phyloP scores from a whole-genome alignment of 768 basidiomycete genomes.

The Trametopsis cervina region DNA sequence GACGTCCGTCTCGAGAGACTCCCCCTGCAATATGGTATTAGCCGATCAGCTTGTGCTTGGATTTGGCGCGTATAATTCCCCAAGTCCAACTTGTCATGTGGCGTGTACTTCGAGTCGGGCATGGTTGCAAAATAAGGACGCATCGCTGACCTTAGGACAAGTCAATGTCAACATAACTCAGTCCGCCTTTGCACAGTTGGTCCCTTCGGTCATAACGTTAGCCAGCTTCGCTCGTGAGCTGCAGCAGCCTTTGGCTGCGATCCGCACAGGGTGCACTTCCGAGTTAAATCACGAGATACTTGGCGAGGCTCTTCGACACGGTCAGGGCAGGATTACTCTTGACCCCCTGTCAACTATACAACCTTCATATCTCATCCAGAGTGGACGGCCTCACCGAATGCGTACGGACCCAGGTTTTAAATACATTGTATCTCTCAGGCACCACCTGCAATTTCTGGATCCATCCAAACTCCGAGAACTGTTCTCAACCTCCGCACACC shows the following conservation, averaged over 20 bases:
- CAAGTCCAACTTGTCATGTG: conserved; percentile 11
- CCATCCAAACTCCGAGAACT: conserved; percentile 22
- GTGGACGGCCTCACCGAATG: conserved; percentile 57
- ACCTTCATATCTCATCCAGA: conserved; percentile 77
- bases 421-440: conserved; percentile 73
- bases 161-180: conserved; percentile 23
- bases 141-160: conserved; percentile 18
- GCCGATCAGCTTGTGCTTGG: neutral
- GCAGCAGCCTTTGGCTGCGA: neutral
- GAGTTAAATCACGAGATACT: conserved; percentile 34
- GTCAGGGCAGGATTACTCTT: conserved; percentile 43
- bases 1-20: too few species aligned
- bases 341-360: conserved; percentile 81
- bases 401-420: conserved; percentile 69
- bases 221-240: neutral
- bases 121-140: conserved; percentile 2
- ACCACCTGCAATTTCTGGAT: conserved; percentile 43
- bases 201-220: conserved; percentile 7
- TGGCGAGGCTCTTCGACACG: conserved; percentile 41
- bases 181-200: conserved; percentile 23
- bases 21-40: too few species aligned
- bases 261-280: conserved; percentile 7
- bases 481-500: conserved; percentile 1
- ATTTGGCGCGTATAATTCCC: neutral
- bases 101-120: conserved; percentile 6